These are phyloP conservation scores for Kwoniella newhampshirensis DNA, from an alignment of 768 basidiomycete genomes.

Conservation along the genomic window DNA sequence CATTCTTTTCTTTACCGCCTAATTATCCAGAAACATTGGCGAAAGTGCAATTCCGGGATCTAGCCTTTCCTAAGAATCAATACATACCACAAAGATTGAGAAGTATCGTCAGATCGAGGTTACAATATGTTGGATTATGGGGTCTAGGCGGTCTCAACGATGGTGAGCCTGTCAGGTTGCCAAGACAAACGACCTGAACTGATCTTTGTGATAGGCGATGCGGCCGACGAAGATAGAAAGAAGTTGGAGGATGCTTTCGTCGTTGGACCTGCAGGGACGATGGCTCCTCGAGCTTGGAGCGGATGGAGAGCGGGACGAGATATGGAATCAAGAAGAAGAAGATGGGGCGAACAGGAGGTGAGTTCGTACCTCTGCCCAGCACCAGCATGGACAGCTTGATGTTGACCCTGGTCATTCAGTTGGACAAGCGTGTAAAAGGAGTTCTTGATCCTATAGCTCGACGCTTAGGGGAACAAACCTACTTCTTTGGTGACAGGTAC, in stretches of 20 bases:
- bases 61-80: slow-evolving; percentile 22
- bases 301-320: slow-evolving; percentile 42
- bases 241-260: slow-evolving; percentile 26
- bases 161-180: slow-evolving; percentile 11
- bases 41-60: slow-evolving; percentile 17
- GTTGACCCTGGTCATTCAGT: slow-evolving; percentile 2
- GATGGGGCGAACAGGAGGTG: slow-evolving; percentile 39
- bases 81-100: slow-evolving; percentile 42
- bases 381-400: not conserved
- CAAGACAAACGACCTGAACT: not conserved
- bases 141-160: slow-evolving; percentile 40
- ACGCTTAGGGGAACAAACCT: slow-evolving; percentile 22
- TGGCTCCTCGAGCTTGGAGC: slow-evolving; percentile 38
- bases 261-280: slow-evolving; percentile 39
- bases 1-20: slow-evolving; percentile 38
- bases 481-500: slow-evolving; percentile 36
- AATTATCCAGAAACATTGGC: slow-evolving; percentile 32
- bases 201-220: slow-evolving; percentile 22
- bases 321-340: slow-evolving; percentile 26
- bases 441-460: slow-evolving; percentile 35
- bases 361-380: not conserved
- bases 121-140: slow-evolving; percentile 44
- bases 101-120: slow-evolving; percentile 27
- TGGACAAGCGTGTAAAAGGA: slow-evolving; percentile 24
- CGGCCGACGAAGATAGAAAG: slow-evolving; percentile 31